phyloP scores from a whole-genome alignment of 257 asterid species.

The Oldenlandia corymbosa region DNA sequence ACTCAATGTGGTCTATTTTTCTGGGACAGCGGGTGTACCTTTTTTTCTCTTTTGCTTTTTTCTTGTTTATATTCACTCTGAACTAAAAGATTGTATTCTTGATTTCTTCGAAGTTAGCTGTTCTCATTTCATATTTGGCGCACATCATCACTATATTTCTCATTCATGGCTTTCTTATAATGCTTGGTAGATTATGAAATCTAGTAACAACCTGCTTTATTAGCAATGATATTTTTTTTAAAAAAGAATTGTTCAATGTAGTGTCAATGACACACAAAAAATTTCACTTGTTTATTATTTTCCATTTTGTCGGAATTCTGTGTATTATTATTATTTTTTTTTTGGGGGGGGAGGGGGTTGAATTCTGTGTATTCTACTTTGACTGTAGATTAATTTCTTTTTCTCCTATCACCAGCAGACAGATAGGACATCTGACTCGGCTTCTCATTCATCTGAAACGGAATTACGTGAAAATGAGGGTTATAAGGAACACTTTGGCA shows the following conservation, averaged over 20 bases:
- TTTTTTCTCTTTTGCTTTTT: too few relatives aligned
- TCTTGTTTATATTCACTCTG: too few relatives aligned
- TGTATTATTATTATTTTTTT: too few relatives aligned
- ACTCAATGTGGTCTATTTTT: too few relatives aligned
- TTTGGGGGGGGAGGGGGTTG: too few relatives aligned
- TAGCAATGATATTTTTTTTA: not conserved
- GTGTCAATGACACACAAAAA: not conserved
- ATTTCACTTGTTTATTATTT: not conserved
- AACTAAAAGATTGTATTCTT: too few relatives aligned
- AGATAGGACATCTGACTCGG: slow-evolving; percentile 46
- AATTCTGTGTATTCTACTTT: slow-evolving; percentile 15
- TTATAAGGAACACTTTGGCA: slow-evolving; percentile 42
- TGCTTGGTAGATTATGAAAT: not conserved
- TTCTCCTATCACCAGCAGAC: slow-evolving; percentile 53
- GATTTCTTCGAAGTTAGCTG: not conserved
- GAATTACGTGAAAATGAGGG: slow-evolving; percentile 44
- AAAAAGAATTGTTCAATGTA: not conserved
- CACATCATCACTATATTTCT: too few relatives aligned
- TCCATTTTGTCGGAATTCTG: not conserved
- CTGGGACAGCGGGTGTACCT: too few relatives aligned
- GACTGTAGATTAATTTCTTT: too few relatives aligned
- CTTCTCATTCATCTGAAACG: slow-evolving; percentile 49
- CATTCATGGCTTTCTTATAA: not conserved
- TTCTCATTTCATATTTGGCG: not conserved
- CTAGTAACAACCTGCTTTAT: not conserved